Conservation (phyloP, 2,329 filamentous ascomycete species). For the Lecanicillium sp. region DNA sequence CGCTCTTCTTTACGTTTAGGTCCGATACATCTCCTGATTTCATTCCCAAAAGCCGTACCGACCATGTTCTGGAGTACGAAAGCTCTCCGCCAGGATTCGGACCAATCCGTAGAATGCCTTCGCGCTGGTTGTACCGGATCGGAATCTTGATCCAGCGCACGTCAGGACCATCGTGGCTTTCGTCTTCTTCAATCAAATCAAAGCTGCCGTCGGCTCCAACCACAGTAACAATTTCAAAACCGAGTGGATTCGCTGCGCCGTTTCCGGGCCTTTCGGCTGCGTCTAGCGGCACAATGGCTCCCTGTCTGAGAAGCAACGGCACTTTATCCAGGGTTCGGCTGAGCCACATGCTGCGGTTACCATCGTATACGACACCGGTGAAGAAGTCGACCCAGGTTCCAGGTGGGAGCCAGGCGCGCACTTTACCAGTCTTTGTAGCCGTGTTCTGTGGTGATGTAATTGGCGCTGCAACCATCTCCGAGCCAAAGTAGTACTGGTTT, state of each 20-base stretch:
- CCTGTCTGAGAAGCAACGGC: constrained; percentile 47
- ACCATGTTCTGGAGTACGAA: constrained; percentile 7
- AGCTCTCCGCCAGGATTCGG: constrained; percentile 4
- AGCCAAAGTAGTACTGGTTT: constrained; percentile 53
- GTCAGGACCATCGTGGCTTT: background rate
- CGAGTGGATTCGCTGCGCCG: constrained; percentile 36
- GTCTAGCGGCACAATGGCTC: constrained; percentile 51
- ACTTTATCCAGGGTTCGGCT: constrained; percentile 39
- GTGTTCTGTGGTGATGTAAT: constrained; percentile 42
- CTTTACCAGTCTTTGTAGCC: constrained; percentile 35
- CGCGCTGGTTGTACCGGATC: constrained; percentile 9
- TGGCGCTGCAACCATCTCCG: constrained; percentile 46
- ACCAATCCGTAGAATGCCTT: constrained; percentile 6
- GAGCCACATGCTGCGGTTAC: constrained; percentile 41
- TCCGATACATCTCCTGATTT: background rate
- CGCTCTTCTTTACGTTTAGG: background rate
- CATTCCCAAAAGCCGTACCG: constrained; percentile 6
- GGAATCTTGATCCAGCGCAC: constrained; percentile 5
- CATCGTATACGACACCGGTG: constrained; percentile 48
- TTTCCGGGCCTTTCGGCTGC: constrained; percentile 30
- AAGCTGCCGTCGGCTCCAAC: constrained; percentile 39
- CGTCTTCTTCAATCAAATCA: constrained; percentile 38
- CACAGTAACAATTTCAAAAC: constrained; percentile 39
- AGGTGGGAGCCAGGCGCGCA: constrained; percentile 49
- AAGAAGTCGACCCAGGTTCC: constrained; percentile 49